Base-by-base conservation (phyloP, 805 yeast species). In the Komagataella phaffii region DNA sequence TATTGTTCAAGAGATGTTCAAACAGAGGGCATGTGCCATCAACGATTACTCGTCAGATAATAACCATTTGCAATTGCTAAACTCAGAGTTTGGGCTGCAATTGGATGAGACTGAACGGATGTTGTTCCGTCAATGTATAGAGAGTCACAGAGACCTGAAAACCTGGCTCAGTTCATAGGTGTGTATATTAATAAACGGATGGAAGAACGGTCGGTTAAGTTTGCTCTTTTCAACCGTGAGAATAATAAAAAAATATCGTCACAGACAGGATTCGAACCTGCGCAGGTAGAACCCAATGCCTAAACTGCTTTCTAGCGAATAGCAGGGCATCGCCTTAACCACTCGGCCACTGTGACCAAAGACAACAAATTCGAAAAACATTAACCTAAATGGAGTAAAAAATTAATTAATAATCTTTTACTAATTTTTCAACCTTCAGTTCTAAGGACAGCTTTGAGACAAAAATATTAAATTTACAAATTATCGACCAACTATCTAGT, bases 231-330 rank as follows among this genome's bases (percentile, higher is more conserved):
- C 3, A 48, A 7, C n/a, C n/a, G n/a, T 24, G n/a, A 45, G 2
- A 45, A 47, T 21, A 45, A 44, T 43, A 51, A 58, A 66, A 76
- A 77, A 72, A 71, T 67, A 64, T 59, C 96, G 96, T 85, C 86
- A 88, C 95, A 85, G 95, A 87, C 96, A 88, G 95, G 96, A 88
- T 88, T 88, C 96, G 96, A 88, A 88, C 96, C 95, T 88, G 95
- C 95, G 96, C 82, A 79, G 84, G 88, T 81, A 83, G 74, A 83
- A 80, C 88, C 84, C 87, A 83, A 81, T 80, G 86, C 88, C 88
- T 82, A 70, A 68, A 52, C 52, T 50, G 46, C 50, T 48, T 48
- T 47, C 23, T 46, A 45, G 18, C 44, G 46, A 54, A 46, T 75
- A 77, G 83, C 83, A 77, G 83, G 83, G 83, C 76, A 77, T 77